Percentiles rank a stretch among this genome's conserved stretches.
These are phyloP conservation scores for Tolypocladium paradoxum DNA, from an alignment of 2,329 filamentous ascomycete species.

Conservation along the genomic window DNA sequence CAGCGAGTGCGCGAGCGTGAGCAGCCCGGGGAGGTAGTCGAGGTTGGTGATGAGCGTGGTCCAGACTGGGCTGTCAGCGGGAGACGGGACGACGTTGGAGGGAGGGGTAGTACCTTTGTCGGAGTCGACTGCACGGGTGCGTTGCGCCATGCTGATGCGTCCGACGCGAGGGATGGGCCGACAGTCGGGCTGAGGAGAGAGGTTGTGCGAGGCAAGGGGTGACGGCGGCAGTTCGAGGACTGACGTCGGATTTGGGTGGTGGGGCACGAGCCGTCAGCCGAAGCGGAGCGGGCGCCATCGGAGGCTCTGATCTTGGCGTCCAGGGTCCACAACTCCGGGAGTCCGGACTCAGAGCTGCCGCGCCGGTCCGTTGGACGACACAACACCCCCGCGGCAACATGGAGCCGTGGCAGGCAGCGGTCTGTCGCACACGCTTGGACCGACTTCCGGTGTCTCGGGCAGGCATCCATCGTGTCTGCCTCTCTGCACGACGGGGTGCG, in stretches of 20 bases:
- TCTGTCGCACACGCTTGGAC: not conserved
- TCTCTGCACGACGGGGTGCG: not conserved
- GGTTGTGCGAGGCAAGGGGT: not conserved
- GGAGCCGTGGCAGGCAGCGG: too few relatives aligned
- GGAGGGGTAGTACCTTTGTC: slow-evolving; percentile 21
- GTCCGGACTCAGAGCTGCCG: too few relatives aligned
- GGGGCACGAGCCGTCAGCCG: not conserved
- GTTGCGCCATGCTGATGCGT: slow-evolving; percentile 9
- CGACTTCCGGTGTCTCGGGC: not conserved
- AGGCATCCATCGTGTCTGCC: not conserved
- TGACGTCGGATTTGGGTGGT: slow-evolving; percentile 1
- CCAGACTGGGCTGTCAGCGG: slow-evolving; percentile 47
- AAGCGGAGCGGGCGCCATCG: too few relatives aligned
- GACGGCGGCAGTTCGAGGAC: not conserved
- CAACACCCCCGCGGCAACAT: too few relatives aligned
- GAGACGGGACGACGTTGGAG: not conserved
- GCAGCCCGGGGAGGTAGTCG: slow-evolving; percentile 68
- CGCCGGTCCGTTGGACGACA: not conserved
- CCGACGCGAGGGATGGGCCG: not conserved
- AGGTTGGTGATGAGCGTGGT: slow-evolving; percentile 79
- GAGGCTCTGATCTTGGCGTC: not conserved
- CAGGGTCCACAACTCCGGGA: too few relatives aligned
- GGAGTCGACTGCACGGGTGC: slow-evolving; percentile 25
- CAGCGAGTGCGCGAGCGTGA: slow-evolving; percentile 72
- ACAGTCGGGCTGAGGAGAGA: not conserved